phyloP scores from a whole-genome alignment of 2,329 filamentous ascomycete species.

The Ophiostoma sp. region DNA sequence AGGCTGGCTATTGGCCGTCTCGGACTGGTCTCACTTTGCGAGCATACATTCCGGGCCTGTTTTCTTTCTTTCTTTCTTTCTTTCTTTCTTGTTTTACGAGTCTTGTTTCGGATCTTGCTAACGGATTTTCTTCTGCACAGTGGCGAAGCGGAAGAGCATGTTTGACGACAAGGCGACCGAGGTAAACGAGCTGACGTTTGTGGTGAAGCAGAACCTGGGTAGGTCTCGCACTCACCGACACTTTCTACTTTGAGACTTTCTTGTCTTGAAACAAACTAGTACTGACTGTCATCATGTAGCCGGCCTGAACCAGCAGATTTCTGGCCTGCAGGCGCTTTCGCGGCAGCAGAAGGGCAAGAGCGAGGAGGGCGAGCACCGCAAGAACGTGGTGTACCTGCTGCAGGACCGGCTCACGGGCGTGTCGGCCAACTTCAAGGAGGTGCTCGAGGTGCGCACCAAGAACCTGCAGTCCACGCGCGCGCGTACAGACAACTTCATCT shows the following conservation, averaged over 20 bases:
- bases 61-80: neutral
- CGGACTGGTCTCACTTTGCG: neutral
- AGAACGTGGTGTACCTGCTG: constrained; percentile 88
- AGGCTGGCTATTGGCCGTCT: neutral
- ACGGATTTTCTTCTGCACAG: constrained; percentile 18
- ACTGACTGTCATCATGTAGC: constrained; percentile 20
- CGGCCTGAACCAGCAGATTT: constrained; percentile 77
- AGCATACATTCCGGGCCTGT: neutral
- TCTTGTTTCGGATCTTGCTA: neutral
- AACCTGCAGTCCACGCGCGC: constrained; percentile 94
- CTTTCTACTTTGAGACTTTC: neutral
- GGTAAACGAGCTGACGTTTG: constrained; percentile 92
- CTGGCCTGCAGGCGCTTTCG: constrained; percentile 70
- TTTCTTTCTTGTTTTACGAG: neutral
- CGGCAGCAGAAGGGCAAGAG: constrained; percentile 67
- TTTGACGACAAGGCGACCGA: constrained; percentile 96
- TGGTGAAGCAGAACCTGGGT: constrained; percentile 38
- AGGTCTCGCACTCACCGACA: constrained; percentile 12
- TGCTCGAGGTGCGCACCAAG: constrained; percentile 91
- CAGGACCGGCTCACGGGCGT: constrained; percentile 91
- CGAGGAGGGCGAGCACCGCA: constrained; percentile 90
- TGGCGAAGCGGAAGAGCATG: constrained; percentile 93
- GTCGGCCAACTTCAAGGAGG: constrained; percentile 92
- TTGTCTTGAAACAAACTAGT: neutral
- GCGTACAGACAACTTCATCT: constrained; percentile 94